phyloP scores from a whole-genome alignment of 1,284 basidiomycete species.

The Ustilago sp. region DNA sequence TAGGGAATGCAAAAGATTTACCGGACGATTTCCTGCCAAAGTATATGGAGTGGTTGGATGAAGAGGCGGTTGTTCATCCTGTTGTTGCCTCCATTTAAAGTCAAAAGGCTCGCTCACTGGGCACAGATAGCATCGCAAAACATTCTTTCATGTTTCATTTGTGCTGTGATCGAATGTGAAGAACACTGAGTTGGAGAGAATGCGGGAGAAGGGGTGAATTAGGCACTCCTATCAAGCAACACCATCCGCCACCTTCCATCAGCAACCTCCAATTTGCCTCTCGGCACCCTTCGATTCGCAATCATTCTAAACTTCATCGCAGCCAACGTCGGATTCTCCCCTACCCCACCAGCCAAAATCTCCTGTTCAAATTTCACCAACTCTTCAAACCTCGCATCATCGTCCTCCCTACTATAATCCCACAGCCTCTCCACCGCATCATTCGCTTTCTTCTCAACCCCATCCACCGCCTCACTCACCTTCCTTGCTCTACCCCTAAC shows the following conservation, averaged over 20 bases:
- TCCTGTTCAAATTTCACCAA: slow-evolving; percentile 39
- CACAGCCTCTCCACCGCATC: slow-evolving; percentile 41
- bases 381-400: slow-evolving; percentile 33
- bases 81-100: slow-evolving; percentile 34
- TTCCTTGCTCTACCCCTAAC: slow-evolving; percentile 28
- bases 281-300: slow-evolving; percentile 31
- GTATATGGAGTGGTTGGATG: slow-evolving; percentile 91
- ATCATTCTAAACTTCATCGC: slow-evolving; percentile 26
- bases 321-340: slow-evolving; percentile 24
- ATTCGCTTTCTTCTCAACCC: slow-evolving; percentile 42
- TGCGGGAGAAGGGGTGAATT: background rate
- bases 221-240: slow-evolving; percentile 24
- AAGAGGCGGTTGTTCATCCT: slow-evolving; percentile 80
- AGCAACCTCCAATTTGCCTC: slow-evolving; percentile 28
- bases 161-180: background rate
- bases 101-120: background rate
- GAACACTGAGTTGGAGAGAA: background rate
- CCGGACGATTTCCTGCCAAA: slow-evolving; percentile 67
- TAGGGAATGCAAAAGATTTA: slow-evolving; percentile 36
- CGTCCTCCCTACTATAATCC: slow-evolving; percentile 35
- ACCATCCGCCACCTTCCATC: slow-evolving; percentile 36
- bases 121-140: background rate
- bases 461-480: slow-evolving; percentile 29
- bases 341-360: slow-evolving; percentile 26
- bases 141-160: background rate